Conservation (phyloP, 257 asterid species). For the Nemophila menziesii region DNA sequence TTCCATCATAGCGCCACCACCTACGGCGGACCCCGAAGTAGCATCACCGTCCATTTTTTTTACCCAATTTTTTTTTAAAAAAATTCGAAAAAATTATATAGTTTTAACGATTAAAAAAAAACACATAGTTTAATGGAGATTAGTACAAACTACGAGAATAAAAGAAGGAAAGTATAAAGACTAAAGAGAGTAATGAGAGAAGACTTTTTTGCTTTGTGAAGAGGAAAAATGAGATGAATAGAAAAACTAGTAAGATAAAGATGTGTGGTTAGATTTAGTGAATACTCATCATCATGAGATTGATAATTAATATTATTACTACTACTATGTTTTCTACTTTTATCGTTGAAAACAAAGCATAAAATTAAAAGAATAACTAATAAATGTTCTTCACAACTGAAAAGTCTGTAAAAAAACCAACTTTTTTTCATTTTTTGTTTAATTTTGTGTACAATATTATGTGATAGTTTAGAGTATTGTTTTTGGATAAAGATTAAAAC, state of each 20-base stretch:
- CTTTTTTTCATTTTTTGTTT: not conserved
- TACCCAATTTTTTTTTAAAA: slow-evolving; percentile 11
- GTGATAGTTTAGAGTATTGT: not conserved
- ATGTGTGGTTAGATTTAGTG: slow-evolving; percentile 63
- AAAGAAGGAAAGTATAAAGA: slow-evolving; percentile 5
- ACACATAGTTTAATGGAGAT: not conserved
- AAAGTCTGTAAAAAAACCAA: not conserved
- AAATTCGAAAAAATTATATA: slow-evolving; percentile 7
- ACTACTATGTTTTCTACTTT: slow-evolving; percentile 4
- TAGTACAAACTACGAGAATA: not conserved
- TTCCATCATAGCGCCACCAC: slow-evolving; percentile 17
- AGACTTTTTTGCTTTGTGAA: slow-evolving; percentile 9
- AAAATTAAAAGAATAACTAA: not conserved
- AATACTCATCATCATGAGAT: slow-evolving; percentile 26
- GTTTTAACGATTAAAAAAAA: slow-evolving; percentile 11
- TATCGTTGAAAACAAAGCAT: slow-evolving; percentile 4
- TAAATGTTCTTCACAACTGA: not conserved
- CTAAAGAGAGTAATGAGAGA: slow-evolving; percentile 7
- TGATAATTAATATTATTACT: slow-evolving; percentile 30
- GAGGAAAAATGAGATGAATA: slow-evolving; percentile 13
- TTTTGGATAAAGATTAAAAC: slow-evolving; percentile 9
- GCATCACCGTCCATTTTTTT: slow-evolving; percentile 44
- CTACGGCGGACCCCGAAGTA: slow-evolving; percentile 8
- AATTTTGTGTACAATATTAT: not conserved
- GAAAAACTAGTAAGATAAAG: slow-evolving; percentile 29